Conservation (phyloP, 2,329 filamentous ascomycete genomes). For the Sporothrix euskadiensis region DNA sequence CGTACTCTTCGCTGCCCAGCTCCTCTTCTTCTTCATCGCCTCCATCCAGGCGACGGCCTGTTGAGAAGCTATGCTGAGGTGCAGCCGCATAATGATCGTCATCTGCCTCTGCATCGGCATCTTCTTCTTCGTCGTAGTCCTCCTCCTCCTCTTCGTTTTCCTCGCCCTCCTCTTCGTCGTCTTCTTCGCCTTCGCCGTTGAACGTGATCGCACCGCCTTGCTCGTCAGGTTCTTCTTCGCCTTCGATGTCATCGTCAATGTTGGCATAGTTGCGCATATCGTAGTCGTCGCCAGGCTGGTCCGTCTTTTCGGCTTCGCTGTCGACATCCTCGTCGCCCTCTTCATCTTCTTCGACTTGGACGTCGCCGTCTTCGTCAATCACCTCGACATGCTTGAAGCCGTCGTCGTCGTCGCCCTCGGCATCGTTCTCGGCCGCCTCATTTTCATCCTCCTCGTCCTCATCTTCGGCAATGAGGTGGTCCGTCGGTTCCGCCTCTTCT, state of each 20-base stretch:
- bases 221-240: slow-evolving; percentile 19
- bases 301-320: slow-evolving; percentile 17
- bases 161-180: slow-evolving; percentile 31
- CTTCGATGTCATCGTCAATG: slow-evolving; percentile 38
- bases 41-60: neutral
- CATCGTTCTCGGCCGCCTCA: slow-evolving; percentile 35
- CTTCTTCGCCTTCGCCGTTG: slow-evolving; percentile 32
- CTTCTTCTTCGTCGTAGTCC: slow-evolving; percentile 34
- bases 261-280: slow-evolving; percentile 39
- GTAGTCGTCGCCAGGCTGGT: slow-evolving; percentile 37
- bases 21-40: neutral
- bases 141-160: slow-evolving; percentile 31
- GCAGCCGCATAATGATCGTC: slow-evolving; percentile 21
- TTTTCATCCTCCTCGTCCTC: slow-evolving; percentile 34
- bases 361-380: slow-evolving; percentile 29
- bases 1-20: neutral
- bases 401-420: slow-evolving; percentile 16
- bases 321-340: slow-evolving; percentile 36
- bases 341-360: slow-evolving; percentile 35
- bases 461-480: slow-evolving; percentile 31
- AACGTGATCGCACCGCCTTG: slow-evolving; percentile 28
- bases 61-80: slow-evolving; percentile 16
- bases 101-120: slow-evolving; percentile 24
- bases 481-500: slow-evolving; percentile 37
- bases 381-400: slow-evolving; percentile 32